These are phyloP conservation scores for Kodamaea arcana DNA, from an alignment of 1,139 yeast genomes.

Conservation along the genomic window DNA sequence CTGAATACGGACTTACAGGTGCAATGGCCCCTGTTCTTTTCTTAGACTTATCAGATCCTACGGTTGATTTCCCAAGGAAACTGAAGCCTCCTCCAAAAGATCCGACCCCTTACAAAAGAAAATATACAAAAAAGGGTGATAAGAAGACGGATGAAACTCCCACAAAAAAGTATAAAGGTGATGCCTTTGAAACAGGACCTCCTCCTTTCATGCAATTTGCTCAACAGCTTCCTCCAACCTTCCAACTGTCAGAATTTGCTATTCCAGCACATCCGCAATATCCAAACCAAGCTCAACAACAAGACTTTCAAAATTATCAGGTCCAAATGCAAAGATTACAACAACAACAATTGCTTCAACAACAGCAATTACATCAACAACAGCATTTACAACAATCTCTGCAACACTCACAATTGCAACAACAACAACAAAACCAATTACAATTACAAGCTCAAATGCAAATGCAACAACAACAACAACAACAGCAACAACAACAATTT, in stretches of 20 bases:
- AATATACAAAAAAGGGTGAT: slow-evolving; percentile 35
- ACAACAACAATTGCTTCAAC: slow-evolving; percentile 17
- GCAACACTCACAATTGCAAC: slow-evolving; percentile 3
- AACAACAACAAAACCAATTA: slow-evolving; percentile 12
- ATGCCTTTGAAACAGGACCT: slow-evolving; percentile 11
- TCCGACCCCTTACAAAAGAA: slow-evolving; percentile 43
- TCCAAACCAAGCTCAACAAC: slow-evolving; percentile 9
- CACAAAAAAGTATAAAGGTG: slow-evolving; percentile 32
- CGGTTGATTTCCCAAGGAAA: slow-evolving; percentile 46
- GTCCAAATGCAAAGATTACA: slow-evolving; percentile 22
- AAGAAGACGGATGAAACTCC: slow-evolving; percentile 35
- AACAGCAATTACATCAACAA: slow-evolving; percentile 13
- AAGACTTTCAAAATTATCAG: slow-evolving; percentile 19
- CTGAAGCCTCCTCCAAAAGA: slow-evolving; percentile 41
- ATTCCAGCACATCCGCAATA: background rate
- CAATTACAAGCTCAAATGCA: background rate
- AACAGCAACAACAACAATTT: slow-evolving; percentile 8
- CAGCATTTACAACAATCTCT: slow-evolving; percentile 11
- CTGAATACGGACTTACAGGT: slow-evolving; percentile 50
- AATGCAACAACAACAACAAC: slow-evolving; percentile 9
- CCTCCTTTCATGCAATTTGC: slow-evolving; percentile 10
- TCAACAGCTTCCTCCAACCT: slow-evolving; percentile 21
- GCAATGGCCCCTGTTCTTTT: slow-evolving; percentile 53
- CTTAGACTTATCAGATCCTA: slow-evolving; percentile 46
- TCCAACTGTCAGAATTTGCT: slow-evolving; percentile 25